Base-by-base conservation (phyloP, 2,329 filamentous ascomycete genomes). In the Alternaria ethzedia region DNA sequence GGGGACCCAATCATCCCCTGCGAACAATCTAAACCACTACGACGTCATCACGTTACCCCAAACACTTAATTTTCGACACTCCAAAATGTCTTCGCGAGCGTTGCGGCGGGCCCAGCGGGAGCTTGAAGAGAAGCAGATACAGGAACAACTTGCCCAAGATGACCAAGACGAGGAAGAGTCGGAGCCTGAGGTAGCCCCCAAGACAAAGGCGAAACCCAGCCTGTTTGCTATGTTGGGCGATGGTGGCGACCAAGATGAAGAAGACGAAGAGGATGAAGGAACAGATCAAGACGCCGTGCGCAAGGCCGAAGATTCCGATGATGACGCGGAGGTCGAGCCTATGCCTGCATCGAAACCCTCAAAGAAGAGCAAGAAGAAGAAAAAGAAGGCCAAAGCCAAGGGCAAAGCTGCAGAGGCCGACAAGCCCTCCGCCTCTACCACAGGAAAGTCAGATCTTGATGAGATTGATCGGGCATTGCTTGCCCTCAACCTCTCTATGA, bases 401-500 rank as follows among this genome's bases (percentile, higher is more conserved):
- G 86, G 83, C 71, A 86, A 83, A 70, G 79, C 72, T 47, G 75
- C 73, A 50, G 71, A 58, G 7, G 59, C 69, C 20, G 65, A 63
- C 57, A 64, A 63, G 41, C 62, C 50, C 15, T 52, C 59, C 43
- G 28, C 77, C 15, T 43, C 72, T 11, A 61, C 70, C n/a, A 72
- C 78, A 15, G 41, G 72, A 9, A 57, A 74, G 5, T 70, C 72
- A 9, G 76, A 70, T 12, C 75, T 88, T 25, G 89, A 92, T 69
- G 90, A 92, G 67, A 91, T 92, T 54, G 90, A 92, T 74, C 82
- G 82, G 57, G 89, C 89, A 3, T 78, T 92, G 26, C 85, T 86
- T 68, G 85, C 88, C 43, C 79, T 92, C 43, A 85, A 75, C 17
- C 54, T 86, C n/a, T 63, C 71, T 17, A 65, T 73, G 32, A 71